Percentiles rank a stretch among this genome's conserved stretches.
Evolutionary conservation across 768 basidiomycete genomes (phyloP).

Genomic region (Panaeolus papilionaceus): DNA sequence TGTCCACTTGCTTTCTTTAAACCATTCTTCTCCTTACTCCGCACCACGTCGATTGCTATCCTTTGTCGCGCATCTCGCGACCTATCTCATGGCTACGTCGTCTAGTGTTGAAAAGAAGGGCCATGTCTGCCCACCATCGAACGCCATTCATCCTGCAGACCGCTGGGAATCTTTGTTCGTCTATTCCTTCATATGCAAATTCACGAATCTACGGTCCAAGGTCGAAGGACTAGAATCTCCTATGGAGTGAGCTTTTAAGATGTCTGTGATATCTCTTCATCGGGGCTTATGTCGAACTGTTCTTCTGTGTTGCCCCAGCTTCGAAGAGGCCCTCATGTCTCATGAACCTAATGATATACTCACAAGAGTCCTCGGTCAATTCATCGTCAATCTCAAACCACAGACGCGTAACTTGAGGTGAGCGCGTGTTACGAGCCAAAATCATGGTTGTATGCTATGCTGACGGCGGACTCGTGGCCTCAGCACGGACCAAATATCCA

Average conservation of each 20-base stretch:
- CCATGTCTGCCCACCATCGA: constrained; percentile 63
- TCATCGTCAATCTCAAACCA: constrained; percentile 83
- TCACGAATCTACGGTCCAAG: constrained; percentile 76
- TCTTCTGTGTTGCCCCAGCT: constrained; percentile 49
- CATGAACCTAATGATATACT: constrained; percentile 76
- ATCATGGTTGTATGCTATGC: constrained; percentile 32
- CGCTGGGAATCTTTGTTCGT: constrained; percentile 90
- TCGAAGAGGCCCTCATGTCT: constrained; percentile 80
- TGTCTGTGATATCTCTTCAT: constrained; percentile 16
- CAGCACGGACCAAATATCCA: constrained; percentile 84
- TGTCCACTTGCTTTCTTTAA: constrained; percentile 39
- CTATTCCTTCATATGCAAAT: constrained; percentile 85
- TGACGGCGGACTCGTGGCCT: constrained; percentile 39
- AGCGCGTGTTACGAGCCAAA: constrained; percentile 42
- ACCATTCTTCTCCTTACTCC: constrained; percentile 37
- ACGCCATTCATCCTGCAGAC: constrained; percentile 75
- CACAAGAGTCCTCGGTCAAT: constrained; percentile 73
- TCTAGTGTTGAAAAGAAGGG: constrained; percentile 41
- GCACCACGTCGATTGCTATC: constrained; percentile 29
- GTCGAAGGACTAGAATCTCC: constrained; percentile 81
- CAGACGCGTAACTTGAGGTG: constrained; percentile 92
- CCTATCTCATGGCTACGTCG: constrained; percentile 40
- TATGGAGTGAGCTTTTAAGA: constrained; percentile 72
- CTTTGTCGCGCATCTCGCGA: constrained; percentile 43
- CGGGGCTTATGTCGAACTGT: constrained; percentile 14